These are phyloP conservation scores for Wickerhamomyces bisporus DNA, from an alignment of 805 yeast genomes.

Conservation along the genomic window DNA sequence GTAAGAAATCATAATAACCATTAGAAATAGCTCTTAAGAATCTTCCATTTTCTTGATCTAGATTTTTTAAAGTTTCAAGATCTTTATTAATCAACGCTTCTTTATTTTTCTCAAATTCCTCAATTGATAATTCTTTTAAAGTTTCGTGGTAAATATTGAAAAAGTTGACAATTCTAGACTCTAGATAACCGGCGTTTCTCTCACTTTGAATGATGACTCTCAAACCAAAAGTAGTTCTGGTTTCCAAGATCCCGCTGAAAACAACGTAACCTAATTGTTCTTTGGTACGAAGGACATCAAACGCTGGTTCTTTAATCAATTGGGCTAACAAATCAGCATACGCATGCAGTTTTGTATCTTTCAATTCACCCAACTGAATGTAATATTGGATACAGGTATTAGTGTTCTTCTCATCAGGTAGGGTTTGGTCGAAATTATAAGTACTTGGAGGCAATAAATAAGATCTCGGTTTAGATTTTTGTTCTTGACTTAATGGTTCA, in stretches of 20 bases:
- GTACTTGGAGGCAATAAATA: conserved; percentile 35
- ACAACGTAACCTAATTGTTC: conserved; percentile 96
- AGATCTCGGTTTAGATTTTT: conserved; percentile 38
- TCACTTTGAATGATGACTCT: conserved; percentile 83
- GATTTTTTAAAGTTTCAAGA: conserved; percentile 67
- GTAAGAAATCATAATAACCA: conserved; percentile 75
- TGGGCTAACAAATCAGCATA: conserved; percentile 64
- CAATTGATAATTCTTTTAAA: conserved; percentile 48
- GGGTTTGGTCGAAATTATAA: conserved; percentile 41
- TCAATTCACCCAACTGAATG: conserved; percentile 55
- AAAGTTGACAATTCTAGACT: conserved; percentile 69
- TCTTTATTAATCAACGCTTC: conserved; percentile 62
- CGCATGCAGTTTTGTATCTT: conserved; percentile 41
- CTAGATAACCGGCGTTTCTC: conserved; percentile 65
- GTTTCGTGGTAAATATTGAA: conserved; percentile 41
- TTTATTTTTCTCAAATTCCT: conserved; percentile 65
- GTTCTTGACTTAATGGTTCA: conserved; percentile 37
- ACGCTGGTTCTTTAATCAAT: conserved; percentile 80
- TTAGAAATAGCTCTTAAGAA: conserved; percentile 63
- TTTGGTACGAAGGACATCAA: conserved; percentile 82
- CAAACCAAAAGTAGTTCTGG: conserved; percentile 69
- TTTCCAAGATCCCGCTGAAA: conserved; percentile 63
- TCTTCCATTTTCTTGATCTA: conserved; percentile 66
- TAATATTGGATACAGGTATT: conserved; percentile 82
- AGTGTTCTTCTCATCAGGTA: conserved; percentile 65